Base-by-base conservation (phyloP, 768 basidiomycete genomes). In the Lanmaoa rubissima region DNA sequence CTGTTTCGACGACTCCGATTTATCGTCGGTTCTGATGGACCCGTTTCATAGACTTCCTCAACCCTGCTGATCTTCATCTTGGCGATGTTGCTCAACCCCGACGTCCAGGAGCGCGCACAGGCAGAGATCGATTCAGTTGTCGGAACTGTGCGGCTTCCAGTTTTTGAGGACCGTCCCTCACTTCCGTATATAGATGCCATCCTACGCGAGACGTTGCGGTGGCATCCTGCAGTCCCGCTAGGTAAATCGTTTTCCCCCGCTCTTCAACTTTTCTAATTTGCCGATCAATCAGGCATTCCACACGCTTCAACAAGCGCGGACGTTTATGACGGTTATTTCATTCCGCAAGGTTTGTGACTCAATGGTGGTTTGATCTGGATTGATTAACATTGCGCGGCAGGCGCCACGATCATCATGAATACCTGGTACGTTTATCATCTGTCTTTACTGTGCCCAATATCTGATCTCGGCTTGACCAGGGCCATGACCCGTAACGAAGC, bases 261-360 rank as follows among this genome's bases (percentile, higher is more conserved):
- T 10, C 43, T 17, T 48, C 26, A 17, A 13, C 2, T 0, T 49
- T 31, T 34, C 36, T 60, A 5, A 59, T n/a, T n/a, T 17, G 5
- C 28, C 13, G 9, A 44, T 21, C 26, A 10, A 47, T 17, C 51
- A 69, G 74, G 69, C 16, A 48, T 76, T 21, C 71, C 75, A 2
- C 76, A 76, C 43, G 61, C 65, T 2, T 53, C 70, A 8, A 76
- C 76, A 1, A 64, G 65, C 24, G 72, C 76, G 43, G 80, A 81
- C 39, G 55, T 74, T 13, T 81, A 80, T 53, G 64, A 70, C 32
- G 76, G 78, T n/a, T 81, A 81, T 58, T 69, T 80, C 21, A 86
- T 87, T 50, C 85, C 85, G 1, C 74, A 77, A 64, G 85, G 84
- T 69, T 16, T 8, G 68, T 66, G 32, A 36, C 31, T 12, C 12